Percentiles rank a stretch among this genome's conserved stretches.
Evolutionary conservation across 2,329 filamentous ascomycete species (phyloP).

Genomic region (Gaeumannomyces sp.): DNA sequence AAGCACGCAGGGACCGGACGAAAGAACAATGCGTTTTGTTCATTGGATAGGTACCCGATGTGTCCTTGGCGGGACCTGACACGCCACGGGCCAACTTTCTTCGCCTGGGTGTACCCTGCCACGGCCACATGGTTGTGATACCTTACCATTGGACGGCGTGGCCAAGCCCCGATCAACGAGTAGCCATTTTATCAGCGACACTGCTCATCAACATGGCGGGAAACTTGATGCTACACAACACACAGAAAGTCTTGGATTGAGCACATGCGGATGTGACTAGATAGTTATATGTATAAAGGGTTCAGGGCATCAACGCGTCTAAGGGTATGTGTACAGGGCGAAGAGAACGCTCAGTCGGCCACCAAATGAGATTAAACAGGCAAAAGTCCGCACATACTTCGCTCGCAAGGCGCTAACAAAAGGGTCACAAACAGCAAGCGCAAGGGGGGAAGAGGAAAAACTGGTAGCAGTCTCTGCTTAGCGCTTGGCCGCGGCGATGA

Average conservation of each 20-base stretch:
- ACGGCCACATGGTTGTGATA: background rate
- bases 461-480: background rate
- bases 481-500: slow-evolving; percentile 12
- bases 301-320: background rate
- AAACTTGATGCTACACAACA: background rate
- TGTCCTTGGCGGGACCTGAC: too few relatives aligned
- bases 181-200: too few relatives aligned
- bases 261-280: background rate
- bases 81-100: background rate
- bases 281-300: background rate
- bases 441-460: background rate
- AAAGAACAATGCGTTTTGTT: too few relatives aligned
- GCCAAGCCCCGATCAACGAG: too few relatives aligned
- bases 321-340: background rate
- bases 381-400: background rate
- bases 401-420: background rate
- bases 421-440: background rate
- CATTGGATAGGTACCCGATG: too few relatives aligned
- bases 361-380: background rate
- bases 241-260: background rate
- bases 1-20: too few relatives aligned
- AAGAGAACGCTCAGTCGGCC: background rate
- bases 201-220: too few relatives aligned
- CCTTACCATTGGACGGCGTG: too few relatives aligned
- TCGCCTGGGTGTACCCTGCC: background rate